phyloP scores from a whole-genome alignment of 2,329 filamentous ascomycete genomes.

The Curvularia spicifera region DNA sequence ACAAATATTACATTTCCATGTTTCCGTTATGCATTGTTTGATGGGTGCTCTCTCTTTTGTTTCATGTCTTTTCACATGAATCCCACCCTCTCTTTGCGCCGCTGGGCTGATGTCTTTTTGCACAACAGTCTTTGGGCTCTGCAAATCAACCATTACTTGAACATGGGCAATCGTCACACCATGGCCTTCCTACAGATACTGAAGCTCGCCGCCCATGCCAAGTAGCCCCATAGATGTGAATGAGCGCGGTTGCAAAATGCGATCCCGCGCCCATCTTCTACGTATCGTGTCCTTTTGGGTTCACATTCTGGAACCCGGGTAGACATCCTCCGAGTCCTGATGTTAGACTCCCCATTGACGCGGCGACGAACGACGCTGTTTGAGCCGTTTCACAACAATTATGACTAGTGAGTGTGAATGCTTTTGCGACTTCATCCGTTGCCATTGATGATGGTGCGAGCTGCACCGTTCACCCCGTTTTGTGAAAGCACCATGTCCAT shows the following conservation, averaged over 20 bases:
- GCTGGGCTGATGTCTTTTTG: neutral
- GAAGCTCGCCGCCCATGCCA: neutral
- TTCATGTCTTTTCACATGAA: conserved; percentile 12
- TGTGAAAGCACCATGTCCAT: conserved; percentile 44
- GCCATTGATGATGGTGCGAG: conserved; percentile 29
- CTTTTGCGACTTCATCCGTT: conserved; percentile 30
- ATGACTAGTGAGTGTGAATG: conserved; percentile 9
- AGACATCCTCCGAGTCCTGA: neutral
- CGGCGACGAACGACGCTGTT: neutral
- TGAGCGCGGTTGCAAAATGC: neutral
- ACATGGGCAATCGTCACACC: conserved; percentile 5
- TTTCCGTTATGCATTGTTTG: conserved; percentile 1
- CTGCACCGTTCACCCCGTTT: conserved; percentile 31
- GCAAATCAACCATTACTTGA: neutral
- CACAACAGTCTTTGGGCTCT: neutral
- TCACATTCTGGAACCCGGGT: neutral
- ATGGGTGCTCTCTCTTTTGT: conserved; percentile 1
- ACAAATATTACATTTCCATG: neutral
- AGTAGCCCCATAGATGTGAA: neutral
- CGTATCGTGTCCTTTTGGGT: neutral
- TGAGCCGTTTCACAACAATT: conserved; percentile 1
- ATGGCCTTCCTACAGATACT: conserved; percentile 1
- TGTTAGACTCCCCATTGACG: neutral
- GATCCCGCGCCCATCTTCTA: neutral
- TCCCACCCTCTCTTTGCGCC: neutral